Evolutionary conservation across 768 basidiomycete genomes (phyloP).

Genomic region (Leccinum longicurvipes): DNA sequence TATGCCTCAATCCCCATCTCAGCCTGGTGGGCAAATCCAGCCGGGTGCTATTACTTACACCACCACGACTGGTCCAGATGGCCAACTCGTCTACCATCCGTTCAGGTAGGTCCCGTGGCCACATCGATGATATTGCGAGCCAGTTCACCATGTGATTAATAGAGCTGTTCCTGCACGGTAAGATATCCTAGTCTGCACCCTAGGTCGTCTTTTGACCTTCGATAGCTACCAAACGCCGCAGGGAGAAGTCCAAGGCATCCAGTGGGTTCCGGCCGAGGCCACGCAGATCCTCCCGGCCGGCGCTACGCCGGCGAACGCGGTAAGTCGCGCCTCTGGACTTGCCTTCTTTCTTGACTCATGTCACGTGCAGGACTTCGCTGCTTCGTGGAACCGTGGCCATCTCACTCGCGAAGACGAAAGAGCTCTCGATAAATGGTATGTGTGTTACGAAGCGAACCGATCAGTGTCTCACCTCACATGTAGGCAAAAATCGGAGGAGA

Average conservation of each 20-base stretch:
- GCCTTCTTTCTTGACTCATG: constrained; percentile 4
- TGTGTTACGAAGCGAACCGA: neutral
- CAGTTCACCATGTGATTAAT: constrained; percentile 14
- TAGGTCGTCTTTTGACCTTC: constrained; percentile 8
- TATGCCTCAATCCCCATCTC: constrained; percentile 27
- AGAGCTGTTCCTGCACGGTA: constrained; percentile 78
- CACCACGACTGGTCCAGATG: constrained; percentile 59
- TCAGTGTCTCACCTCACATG: constrained; percentile 13
- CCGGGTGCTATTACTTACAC: constrained; percentile 75
- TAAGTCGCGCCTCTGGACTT: constrained; percentile 28
- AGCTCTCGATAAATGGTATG: constrained; percentile 47
- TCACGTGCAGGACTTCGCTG: constrained; percentile 50
- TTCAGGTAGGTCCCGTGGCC: constrained; percentile 55
- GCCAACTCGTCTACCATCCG: constrained; percentile 61
- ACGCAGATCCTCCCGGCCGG: constrained; percentile 58
- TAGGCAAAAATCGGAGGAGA: constrained; percentile 50
- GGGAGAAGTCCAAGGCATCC: constrained; percentile 64
- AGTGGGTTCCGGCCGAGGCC: constrained; percentile 67
- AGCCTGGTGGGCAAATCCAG: constrained; percentile 46
- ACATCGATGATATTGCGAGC: constrained; percentile 1
- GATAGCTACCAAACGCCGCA: constrained; percentile 67
- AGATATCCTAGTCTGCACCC: constrained; percentile 11
- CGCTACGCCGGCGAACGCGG: constrained; percentile 56
- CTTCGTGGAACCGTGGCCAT: constrained; percentile 50
- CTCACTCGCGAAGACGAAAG: constrained; percentile 39